Percentiles rank a stretch among this genome's conserved stretches.
Evolutionary conservation across 768 basidiomycete genomes (phyloP).

Genomic region (Sarcomyxa edulis): DNA sequence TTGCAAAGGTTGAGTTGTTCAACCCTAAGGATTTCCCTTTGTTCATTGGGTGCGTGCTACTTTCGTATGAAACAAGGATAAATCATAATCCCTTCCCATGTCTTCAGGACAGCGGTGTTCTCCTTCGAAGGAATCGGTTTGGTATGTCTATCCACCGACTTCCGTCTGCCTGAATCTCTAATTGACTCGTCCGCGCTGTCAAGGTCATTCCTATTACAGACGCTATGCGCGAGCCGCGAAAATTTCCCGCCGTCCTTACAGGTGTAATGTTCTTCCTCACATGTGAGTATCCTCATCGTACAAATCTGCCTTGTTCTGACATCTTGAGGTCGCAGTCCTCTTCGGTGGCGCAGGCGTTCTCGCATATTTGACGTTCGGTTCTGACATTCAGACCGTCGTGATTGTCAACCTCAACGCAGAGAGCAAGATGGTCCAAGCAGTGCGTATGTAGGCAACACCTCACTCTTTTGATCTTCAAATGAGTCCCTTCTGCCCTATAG

Average conservation of each 20-base stretch:
- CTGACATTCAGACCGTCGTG: conserved; percentile 86
- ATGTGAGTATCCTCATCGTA: conserved; percentile 43
- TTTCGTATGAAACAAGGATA: not conserved
- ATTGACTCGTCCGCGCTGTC: conserved; percentile 2
- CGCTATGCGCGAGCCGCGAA: conserved; percentile 91
- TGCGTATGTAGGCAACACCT: no score
- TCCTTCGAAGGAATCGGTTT: conserved; percentile 97
- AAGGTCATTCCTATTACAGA: conserved; percentile 94
- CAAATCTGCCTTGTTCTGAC: conserved; percentile 1
- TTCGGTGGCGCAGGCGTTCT: conserved; percentile 87
- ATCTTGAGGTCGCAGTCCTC: conserved; percentile 50
- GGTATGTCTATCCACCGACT: conserved; percentile 35
- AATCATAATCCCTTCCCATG: conserved; percentile 6
- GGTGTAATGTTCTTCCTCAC: conserved; percentile 89
- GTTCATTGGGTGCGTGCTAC: conserved; percentile 71
- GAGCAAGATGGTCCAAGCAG: conserved; percentile 84
- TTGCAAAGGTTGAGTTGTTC: conserved; percentile 80
- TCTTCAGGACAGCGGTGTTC: conserved; percentile 85
- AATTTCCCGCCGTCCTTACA: conserved; percentile 84
- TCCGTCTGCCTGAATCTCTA: no score
- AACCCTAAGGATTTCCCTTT: conserved; percentile 88
- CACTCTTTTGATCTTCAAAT: conserved; percentile 13
- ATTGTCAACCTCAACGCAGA: conserved; percentile 87
- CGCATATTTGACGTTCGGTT: conserved; percentile 85
- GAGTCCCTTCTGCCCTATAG: conserved; percentile 28